Percentiles rank a stretch among this genome's conserved stretches.
Conservation (phyloP, 2,329 filamentous ascomycete genomes). For the Anisogramma anomala region DNA sequence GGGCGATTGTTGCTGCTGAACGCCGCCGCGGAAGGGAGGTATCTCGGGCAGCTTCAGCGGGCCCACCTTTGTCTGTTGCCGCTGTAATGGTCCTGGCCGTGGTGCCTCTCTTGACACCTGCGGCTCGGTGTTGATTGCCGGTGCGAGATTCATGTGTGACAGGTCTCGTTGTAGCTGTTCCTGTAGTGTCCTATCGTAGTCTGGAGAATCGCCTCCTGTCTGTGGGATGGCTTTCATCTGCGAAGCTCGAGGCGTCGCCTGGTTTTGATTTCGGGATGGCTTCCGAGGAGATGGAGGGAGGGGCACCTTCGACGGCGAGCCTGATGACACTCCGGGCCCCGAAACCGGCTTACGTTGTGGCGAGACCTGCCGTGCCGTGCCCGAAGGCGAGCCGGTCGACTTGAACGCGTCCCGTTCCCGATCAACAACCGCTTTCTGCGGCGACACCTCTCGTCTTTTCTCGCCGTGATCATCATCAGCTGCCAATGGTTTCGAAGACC, state of each 20-base stretch:
- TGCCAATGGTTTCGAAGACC: constrained; percentile 44
- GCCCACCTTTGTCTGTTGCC: constrained; percentile 27
- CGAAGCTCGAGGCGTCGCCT: constrained; percentile 34
- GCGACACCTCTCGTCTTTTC: constrained; percentile 33
- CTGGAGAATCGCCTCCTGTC: constrained; percentile 39
- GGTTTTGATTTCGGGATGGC: constrained; percentile 27
- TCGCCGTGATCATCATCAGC: constrained; percentile 40
- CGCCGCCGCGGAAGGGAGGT: constrained; percentile 38
- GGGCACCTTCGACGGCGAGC: constrained; percentile 48
- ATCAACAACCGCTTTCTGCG: constrained; percentile 36
- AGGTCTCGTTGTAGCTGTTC: constrained; percentile 54
- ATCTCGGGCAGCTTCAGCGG: constrained; percentile 42
- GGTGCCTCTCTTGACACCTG: constrained; percentile 11
- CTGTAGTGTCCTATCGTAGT: constrained; percentile 50
- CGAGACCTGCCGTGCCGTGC: constrained; percentile 44
- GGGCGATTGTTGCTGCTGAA: constrained; percentile 18
- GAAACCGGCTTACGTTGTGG: constrained; percentile 46
- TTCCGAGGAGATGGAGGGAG: constrained; percentile 49
- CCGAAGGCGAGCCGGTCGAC: constrained; percentile 27
- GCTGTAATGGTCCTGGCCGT: constrained; percentile 15
- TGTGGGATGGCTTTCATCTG: constrained; percentile 36
- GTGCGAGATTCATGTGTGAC: constrained; percentile 40
- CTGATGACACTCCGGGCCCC: constrained; percentile 17
- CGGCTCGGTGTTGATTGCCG: constrained; percentile 20
- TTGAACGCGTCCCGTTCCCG: constrained; percentile 44